These are phyloP conservation scores for Geotrichum histeridarum DNA, from an alignment of 1,139 yeast genomes.

Conservation along the genomic window DNA sequence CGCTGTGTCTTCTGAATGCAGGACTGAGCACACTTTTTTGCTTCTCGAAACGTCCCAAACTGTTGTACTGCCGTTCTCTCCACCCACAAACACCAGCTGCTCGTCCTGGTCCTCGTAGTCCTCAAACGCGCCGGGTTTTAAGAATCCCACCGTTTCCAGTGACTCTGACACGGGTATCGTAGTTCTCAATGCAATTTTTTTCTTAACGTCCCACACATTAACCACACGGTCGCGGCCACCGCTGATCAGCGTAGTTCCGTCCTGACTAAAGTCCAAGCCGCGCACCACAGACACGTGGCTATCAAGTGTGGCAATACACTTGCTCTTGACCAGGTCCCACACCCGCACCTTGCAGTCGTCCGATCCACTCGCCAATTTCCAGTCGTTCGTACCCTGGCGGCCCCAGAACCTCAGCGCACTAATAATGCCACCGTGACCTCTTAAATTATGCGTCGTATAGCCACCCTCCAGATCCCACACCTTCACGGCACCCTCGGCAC, in stretches of 20 bases:
- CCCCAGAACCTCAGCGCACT: slow-evolving; percentile 75
- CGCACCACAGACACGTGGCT: slow-evolving; percentile 86
- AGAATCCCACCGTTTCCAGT: slow-evolving; percentile 76
- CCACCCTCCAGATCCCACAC: slow-evolving; percentile 93
- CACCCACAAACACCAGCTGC: slow-evolving; percentile 65
- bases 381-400: slow-evolving; percentile 58
- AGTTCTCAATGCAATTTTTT: slow-evolving; percentile 49
- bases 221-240: slow-evolving; percentile 89
- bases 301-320: slow-evolving; percentile 53
- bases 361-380: slow-evolving; percentile 83
- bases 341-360: slow-evolving; percentile 73
- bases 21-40: slow-evolving; percentile 9
- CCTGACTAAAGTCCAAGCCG: slow-evolving; percentile 61
- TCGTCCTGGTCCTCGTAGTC: slow-evolving; percentile 27
- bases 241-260: slow-evolving; percentile 56
- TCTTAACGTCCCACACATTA: slow-evolving; percentile 50
- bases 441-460: slow-evolving; percentile 78
- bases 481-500: slow-evolving; percentile 86
- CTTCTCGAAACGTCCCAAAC: slow-evolving; percentile 47
- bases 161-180: slow-evolving; percentile 73
- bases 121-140: slow-evolving; percentile 35
- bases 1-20: slow-evolving; percentile 18
- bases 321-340: slow-evolving; percentile 87
- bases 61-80: slow-evolving; percentile 63
- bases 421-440: slow-evolving; percentile 93